A percentile compares a stretch with the other conserved stretches of the same genome.
These are phyloP conservation scores for Lepiota brunneoincarnata DNA, from an alignment of 768 basidiomycete genomes.

Conservation along the genomic window DNA sequence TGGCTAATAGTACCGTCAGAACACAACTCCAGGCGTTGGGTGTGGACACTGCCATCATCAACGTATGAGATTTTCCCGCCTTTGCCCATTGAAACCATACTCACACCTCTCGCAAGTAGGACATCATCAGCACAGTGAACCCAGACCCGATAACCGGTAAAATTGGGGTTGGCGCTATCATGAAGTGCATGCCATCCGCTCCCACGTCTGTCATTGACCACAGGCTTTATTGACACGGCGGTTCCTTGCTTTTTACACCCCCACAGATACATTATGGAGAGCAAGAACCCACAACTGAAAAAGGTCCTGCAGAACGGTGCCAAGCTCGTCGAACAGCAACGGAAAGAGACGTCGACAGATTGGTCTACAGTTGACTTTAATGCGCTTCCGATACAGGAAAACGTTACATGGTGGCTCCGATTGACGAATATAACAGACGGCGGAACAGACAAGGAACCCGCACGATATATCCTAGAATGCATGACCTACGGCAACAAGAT, in stretches of 20 bases:
- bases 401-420: conserved; percentile 9
- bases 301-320: conserved; percentile 4
- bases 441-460: neutral
- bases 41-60: too few species aligned
- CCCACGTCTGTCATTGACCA: neutral
- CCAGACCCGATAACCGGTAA: conserved; percentile 15
- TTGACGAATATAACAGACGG: conserved; percentile 2
- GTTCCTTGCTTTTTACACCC: neutral
- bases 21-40: too few species aligned
- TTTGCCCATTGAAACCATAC: too few species aligned
- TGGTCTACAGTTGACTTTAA: conserved; percentile 4
- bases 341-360: conserved; percentile 1
- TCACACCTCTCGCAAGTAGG: neutral
- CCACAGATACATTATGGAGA: conserved; percentile 13
- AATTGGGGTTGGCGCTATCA: conserved; percentile 12
- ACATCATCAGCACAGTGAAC: conserved; percentile 11
- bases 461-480: conserved; percentile 10
- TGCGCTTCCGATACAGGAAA: neutral
- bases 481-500: conserved; percentile 12
- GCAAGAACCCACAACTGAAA: conserved; percentile 12
- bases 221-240: neutral
- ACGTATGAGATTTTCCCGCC: too few species aligned
- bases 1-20: too few species aligned
- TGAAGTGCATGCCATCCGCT: conserved; percentile 3
- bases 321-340: neutral